A percentile compares a stretch with the other conserved stretches of the same genome.
Conservation (phyloP, 768 basidiomycete genomes). For the Mycena sanguinolenta region DNA sequence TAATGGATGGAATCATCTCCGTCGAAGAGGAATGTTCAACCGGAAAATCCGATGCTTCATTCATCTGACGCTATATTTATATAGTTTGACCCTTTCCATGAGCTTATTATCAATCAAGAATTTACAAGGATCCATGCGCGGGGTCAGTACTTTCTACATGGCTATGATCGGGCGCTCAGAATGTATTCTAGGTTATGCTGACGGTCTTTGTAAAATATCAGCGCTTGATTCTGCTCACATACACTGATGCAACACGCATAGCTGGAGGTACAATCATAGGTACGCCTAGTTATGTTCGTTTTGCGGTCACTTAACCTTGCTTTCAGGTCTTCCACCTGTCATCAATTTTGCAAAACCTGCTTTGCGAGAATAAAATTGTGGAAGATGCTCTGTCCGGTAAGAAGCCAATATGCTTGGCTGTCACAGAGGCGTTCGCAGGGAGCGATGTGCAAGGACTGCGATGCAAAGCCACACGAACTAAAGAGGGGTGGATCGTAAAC, state of each 20-base stretch:
- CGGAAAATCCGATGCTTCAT: neutral
- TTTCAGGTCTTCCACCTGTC: slow-evolving; percentile 86
- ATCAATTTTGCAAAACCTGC: slow-evolving; percentile 83
- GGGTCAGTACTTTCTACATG: slow-evolving; percentile 7
- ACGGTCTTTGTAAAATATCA: slow-evolving; percentile 59
- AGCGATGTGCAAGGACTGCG: slow-evolving; percentile 83
- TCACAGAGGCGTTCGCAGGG: slow-evolving; percentile 91
- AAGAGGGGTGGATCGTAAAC: slow-evolving; percentile 89
- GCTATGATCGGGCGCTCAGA: too few species aligned
- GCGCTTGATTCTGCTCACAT: neutral
- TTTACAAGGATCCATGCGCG: slow-evolving; percentile 75
- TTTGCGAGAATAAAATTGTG: slow-evolving; percentile 65
- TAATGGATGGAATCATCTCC: slow-evolving; percentile 85
- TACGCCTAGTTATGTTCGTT: neutral
- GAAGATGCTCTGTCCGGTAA: slow-evolving; percentile 78
- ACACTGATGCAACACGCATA: slow-evolving; percentile 40
- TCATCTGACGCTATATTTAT: slow-evolving; percentile 25
- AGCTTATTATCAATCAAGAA: slow-evolving; percentile 87
- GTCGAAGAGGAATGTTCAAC: slow-evolving; percentile 73
- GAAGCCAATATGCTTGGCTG: slow-evolving; percentile 88
- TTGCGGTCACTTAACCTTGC: neutral
- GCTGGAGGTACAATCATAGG: slow-evolving; percentile 77
- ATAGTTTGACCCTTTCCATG: slow-evolving; percentile 93
- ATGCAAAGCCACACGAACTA: slow-evolving; percentile 80
- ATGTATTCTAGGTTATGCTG: slow-evolving; percentile 71